Evolutionary conservation across 164 flowering plant species (phyloP).

Genomic region (Liquidambar formosana): DNA sequence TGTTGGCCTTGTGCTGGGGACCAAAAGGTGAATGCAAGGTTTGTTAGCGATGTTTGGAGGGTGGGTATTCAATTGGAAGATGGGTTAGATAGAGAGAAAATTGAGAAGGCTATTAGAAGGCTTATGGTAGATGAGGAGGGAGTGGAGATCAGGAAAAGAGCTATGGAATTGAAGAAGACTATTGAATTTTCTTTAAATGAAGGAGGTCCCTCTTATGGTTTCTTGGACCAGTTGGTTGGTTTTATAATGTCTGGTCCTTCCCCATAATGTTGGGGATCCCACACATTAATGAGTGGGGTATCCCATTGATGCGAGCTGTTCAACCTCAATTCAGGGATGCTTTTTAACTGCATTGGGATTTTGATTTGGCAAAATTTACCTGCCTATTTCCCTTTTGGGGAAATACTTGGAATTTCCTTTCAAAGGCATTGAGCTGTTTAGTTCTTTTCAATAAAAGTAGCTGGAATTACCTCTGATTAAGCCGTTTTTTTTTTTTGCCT

Average conservation of each 20-base stretch:
- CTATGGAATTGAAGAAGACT: background rate
- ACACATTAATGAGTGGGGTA: too few relatives aligned
- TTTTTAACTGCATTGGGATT: too few relatives aligned
- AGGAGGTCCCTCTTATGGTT: background rate
- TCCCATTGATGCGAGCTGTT: too few relatives aligned
- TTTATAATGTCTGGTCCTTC: background rate
- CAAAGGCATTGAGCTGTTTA: too few relatives aligned
- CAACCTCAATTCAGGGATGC: too few relatives aligned
- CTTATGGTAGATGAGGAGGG: constrained; percentile 1
- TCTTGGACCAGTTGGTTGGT: background rate
- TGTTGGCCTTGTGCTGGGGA: constrained; percentile 9
- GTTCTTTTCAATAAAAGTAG: too few relatives aligned
- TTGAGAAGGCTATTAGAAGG: background rate
- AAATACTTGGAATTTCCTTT: too few relatives aligned
- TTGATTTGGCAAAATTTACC: too few relatives aligned
- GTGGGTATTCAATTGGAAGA: constrained; percentile 6
- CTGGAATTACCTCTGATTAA: too few relatives aligned
- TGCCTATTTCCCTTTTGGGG: too few relatives aligned
- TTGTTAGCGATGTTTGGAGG: constrained; percentile 12
- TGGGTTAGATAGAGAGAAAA: background rate
- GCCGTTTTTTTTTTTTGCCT: too few relatives aligned
- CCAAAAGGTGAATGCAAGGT: constrained; percentile 11
- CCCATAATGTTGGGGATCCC: background rate
- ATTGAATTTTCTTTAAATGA: background rate
- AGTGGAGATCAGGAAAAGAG: constrained; percentile 1